These are phyloP conservation scores for Prunus campanulata DNA, from an alignment of 306 rosid species.

Conservation along the genomic window DNA sequence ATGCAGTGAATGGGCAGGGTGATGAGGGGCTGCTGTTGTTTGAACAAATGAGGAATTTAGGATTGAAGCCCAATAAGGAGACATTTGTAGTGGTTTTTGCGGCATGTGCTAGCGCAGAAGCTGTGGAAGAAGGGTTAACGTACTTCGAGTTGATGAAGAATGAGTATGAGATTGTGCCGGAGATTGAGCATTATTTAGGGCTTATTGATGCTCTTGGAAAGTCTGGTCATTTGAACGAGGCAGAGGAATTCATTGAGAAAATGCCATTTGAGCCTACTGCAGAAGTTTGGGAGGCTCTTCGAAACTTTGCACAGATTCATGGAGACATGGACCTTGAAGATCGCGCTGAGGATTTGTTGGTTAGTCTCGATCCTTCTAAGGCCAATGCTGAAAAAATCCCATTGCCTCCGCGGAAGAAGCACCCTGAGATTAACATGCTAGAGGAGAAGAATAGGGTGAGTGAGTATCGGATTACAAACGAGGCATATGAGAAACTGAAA, in stretches of 20 bases:
- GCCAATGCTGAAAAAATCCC: constrained; percentile 34
- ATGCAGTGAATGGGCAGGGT: constrained; percentile 50
- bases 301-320: constrained; percentile 48
- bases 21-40: constrained; percentile 54
- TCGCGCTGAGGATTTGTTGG: constrained; percentile 46
- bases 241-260: constrained; percentile 58
- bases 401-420: constrained; percentile 50
- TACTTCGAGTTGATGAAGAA: constrained; percentile 51
- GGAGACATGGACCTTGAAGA: constrained; percentile 87
- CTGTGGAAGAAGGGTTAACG: constrained; percentile 54
- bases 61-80: constrained; percentile 46
- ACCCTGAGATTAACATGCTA: constrained; percentile 65
- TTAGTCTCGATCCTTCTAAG: constrained; percentile 45
- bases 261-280: constrained; percentile 46
- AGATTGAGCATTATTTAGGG: constrained; percentile 53
- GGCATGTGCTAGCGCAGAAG: constrained; percentile 64
- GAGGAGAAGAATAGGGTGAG: constrained; percentile 66
- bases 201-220: constrained; percentile 53
- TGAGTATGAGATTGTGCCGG: constrained; percentile 48
- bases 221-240: constrained; percentile 75
- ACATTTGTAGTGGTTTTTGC: constrained; percentile 53
- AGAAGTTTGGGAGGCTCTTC: constrained; percentile 55
- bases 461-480: constrained; percentile 44
- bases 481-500: constrained; percentile 40
- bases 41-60: constrained; percentile 50